These are phyloP conservation scores for Salix dunnii DNA, from an alignment of 345 rosid genomes.

Conservation along the genomic window DNA sequence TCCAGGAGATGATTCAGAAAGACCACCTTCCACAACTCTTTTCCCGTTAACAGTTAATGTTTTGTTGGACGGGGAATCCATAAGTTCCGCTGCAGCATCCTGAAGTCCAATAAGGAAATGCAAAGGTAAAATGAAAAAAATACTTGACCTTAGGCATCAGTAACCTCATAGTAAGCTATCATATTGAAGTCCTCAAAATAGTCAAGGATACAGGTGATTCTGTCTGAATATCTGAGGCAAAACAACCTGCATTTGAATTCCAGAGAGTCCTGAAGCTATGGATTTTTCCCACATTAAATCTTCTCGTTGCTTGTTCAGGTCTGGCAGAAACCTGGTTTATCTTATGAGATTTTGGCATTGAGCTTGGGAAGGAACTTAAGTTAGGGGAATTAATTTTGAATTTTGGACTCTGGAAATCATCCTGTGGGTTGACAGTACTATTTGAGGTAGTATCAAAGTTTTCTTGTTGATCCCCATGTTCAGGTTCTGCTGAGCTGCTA, in stretches of 20 bases:
- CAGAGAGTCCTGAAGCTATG: constrained; percentile 38
- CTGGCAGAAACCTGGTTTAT: constrained; percentile 32
- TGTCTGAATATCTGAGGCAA: constrained; percentile 32
- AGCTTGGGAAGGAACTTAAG: constrained; percentile 38
- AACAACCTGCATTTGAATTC: constrained; percentile 37
- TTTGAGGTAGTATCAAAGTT: constrained; percentile 22
- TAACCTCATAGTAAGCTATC: background rate
- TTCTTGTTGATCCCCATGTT: constrained; percentile 35
- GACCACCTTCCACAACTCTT: constrained; percentile 34
- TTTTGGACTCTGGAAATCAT: constrained; percentile 61
- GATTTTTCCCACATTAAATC: constrained; percentile 28
- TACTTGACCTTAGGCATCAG: constrained; percentile 12
- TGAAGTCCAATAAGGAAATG: constrained; percentile 48
- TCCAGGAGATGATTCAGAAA: constrained; percentile 45
- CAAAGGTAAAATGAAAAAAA: constrained; percentile 25
- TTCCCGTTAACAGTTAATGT: constrained; percentile 27
- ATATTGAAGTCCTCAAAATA: constrained; percentile 7
- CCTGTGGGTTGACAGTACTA: constrained; percentile 32
- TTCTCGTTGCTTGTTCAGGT: constrained; percentile 34
- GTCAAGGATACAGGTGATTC: constrained; percentile 53
- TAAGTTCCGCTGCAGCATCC: constrained; percentile 44
- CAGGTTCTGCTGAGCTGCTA: constrained; percentile 24
- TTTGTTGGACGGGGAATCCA: constrained; percentile 37
- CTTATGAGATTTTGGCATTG: constrained; percentile 42
- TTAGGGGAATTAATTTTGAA: constrained; percentile 45